A percentile compares a stretch with the other conserved stretches of the same genome.
These are phyloP conservation scores for Fistulinella prunicolor DNA, from an alignment of 768 basidiomycete genomes.

Conservation along the genomic window DNA sequence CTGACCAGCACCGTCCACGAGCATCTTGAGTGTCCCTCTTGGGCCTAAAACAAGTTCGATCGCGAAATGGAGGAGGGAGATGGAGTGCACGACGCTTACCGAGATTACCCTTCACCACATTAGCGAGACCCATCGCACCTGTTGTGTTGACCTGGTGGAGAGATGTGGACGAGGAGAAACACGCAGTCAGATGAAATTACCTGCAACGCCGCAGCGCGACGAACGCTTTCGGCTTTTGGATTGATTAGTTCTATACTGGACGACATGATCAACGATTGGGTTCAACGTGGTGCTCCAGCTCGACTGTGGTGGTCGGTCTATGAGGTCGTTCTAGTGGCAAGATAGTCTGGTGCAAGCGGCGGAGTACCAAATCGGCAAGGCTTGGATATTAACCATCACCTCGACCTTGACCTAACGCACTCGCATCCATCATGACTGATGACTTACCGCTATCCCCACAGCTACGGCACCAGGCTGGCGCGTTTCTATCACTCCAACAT, in stretches of 20 bases:
- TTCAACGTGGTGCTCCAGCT: conserved; percentile 21
- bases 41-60: conserved; percentile 60
- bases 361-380: conserved; percentile 33
- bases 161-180: conserved; percentile 21
- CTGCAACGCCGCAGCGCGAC: conserved; percentile 88
- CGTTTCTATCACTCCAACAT: conserved; percentile 31
- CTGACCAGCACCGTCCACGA: conserved; percentile 96
- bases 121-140: conserved; percentile 96
- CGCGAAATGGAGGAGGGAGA: conserved; percentile 14
- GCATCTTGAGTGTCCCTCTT: conserved; percentile 97
- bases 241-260: conserved; percentile 94
- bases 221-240: conserved; percentile 91
- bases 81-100: conserved; percentile 50
- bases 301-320: conserved; percentile 14
- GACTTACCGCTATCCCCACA: conserved; percentile 22
- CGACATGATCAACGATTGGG: conserved; percentile 42
- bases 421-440: conserved; percentile 28
- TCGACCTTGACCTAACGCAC: conserved; percentile 25
- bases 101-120: conserved; percentile 95
- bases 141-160: conserved; percentile 75
- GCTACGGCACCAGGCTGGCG: conserved; percentile 34
- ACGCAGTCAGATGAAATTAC: conserved; percentile 39
- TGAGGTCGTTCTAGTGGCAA: conserved; percentile 5
- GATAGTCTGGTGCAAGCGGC: conserved; percentile 25
- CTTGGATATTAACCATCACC: conserved; percentile 31